These are phyloP conservation scores for Podospora comata DNA, from an alignment of 495 filamentous ascomycete species.

Conservation along the genomic window DNA sequence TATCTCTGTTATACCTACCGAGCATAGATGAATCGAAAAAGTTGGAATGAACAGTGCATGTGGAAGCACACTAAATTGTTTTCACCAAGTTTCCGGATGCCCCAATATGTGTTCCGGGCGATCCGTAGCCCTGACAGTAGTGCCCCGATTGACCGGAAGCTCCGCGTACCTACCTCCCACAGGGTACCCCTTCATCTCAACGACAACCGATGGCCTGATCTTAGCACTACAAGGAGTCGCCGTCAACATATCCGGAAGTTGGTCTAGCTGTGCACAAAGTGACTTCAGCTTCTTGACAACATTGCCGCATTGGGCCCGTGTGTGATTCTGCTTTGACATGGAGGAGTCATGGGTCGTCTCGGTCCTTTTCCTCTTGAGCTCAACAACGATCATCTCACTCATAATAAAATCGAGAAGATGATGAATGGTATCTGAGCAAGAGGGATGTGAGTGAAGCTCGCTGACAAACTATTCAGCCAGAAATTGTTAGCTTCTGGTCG, in stretches of 20 bases:
- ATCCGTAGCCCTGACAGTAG: background rate
- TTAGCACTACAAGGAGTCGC: background rate
- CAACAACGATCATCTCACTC: slow-evolving; percentile 1
- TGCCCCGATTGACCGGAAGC: background rate
- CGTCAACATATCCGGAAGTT: background rate
- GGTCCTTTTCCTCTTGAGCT: background rate
- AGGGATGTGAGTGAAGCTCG: background rate
- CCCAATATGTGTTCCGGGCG: background rate
- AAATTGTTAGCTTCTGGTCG: background rate
- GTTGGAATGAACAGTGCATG: too few relatives aligned
- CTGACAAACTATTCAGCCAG: background rate
- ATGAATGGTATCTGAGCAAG: slow-evolving; percentile 1
- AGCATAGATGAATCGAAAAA: too few relatives aligned
- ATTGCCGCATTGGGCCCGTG: background rate
- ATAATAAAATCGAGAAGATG: slow-evolving; percentile 5
- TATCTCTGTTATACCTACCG: background rate
- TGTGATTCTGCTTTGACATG: background rate
- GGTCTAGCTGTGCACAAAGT: background rate
- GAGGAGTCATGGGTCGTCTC: background rate
- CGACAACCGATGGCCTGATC: background rate
- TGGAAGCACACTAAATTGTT: too few relatives aligned
- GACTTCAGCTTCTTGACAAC: background rate
- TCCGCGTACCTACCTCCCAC: background rate
- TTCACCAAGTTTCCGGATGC: background rate
- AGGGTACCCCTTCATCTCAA: background rate